Evolutionary conservation across 768 basidiomycete species (phyloP), one percentile per base, ranked within the genome.

Genomic region (Baorangia bicolor): DNA sequence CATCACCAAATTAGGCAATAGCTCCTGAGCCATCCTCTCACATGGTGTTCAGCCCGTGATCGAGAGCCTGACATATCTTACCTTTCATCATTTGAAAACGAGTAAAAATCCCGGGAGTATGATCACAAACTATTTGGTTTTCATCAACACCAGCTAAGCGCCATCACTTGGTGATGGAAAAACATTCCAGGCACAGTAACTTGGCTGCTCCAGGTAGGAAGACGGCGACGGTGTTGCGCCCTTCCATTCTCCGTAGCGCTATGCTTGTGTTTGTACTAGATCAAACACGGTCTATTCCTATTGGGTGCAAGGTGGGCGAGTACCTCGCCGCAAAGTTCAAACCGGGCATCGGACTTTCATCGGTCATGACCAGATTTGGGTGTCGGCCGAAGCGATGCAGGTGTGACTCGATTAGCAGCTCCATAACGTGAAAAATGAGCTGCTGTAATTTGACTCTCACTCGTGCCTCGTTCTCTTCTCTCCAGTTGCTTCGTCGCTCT

Each of bases 381-480:
- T 13, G 10, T 67, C 67, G 71, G 70, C 69, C 68, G 68, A 71
- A 38, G 21, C 2, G 14, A 41, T 49, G 42, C 50, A 55, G 49
- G 1, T 23, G 57, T 66, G 68, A 72, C 64, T 58, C 60, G 59
- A 58, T 51, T 55, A 54, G 13, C 41, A 54, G 42, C 21, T 38
- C 47, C 18, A 27, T 54, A 23, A 41, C 31, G 31, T 52, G 41
- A 41, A 56, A 66, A 58, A 53, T 31, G 35, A 49, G 18, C 25
- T 37, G 37, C 20, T 8, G 35, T 20, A 49, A 41, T 44, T 60
- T 56, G 49, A 47, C 51, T 37, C 34, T 13, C n/a, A 28, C 58
- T 49, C 42, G 27, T 43, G 52, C 56, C 57, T 58, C 43, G 34
- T 33, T 47, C 33, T 49, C 34, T 5, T 28, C 44, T 41, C 49